Percentiles rank a stretch among this genome's conserved stretches.
Conservation (phyloP, 2,329 filamentous ascomycete genomes). For the Monilinia fructigena region DNA sequence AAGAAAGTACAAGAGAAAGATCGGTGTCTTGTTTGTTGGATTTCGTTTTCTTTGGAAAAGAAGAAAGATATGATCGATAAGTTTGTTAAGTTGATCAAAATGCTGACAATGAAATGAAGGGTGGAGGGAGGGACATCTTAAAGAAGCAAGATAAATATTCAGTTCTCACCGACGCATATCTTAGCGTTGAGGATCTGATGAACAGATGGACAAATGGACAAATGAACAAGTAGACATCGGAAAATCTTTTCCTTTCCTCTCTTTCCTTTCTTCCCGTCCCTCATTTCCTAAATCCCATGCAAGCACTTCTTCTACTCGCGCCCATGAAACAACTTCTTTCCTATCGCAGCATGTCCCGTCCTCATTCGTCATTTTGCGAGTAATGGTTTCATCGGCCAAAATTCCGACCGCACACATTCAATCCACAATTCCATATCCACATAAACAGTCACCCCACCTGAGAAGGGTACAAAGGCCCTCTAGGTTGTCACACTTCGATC, state of each 20-base stretch:
- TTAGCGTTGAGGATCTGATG: not conserved
- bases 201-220: no score
- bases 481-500: not conserved
- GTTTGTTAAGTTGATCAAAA: not conserved
- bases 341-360: not conserved
- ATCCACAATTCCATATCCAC: not conserved
- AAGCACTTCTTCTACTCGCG: not conserved
- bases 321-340: not conserved
- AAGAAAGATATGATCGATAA: not conserved
- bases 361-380: conserved; percentile 10
- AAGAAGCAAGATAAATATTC: not conserved
- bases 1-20: not conserved
- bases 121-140: not conserved
- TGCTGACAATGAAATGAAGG: not conserved
- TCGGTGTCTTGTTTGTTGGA: not conserved
- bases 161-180: not conserved
- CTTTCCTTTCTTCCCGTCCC: no score
- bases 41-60: not conserved
- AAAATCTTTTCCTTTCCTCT: not conserved
- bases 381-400: not conserved
- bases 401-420: not conserved
- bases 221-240: not conserved
- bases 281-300: not conserved
- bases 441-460: not conserved
- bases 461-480: not conserved